Base-by-base conservation (phyloP, 2,329 filamentous ascomycete species). In the Tolypocladium nubicola region DNA sequence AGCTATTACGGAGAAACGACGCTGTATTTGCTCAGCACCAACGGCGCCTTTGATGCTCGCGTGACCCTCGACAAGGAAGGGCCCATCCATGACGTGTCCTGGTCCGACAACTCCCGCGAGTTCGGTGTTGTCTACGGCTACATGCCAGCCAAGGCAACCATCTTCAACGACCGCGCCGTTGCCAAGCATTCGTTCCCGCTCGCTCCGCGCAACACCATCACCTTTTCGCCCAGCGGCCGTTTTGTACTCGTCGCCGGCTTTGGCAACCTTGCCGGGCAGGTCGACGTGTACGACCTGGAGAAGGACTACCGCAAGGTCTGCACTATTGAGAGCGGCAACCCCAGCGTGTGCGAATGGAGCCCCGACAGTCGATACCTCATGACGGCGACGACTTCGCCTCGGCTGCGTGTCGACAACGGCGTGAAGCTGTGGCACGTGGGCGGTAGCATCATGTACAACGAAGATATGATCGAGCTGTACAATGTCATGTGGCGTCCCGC, bases 1-100 rank as follows among this genome's bases (percentile, higher is more conserved):
- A 97, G 90, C 75, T 99, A 99, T 78, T 99, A 99, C 66, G 94
- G 94, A 69, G 94, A 99, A 78, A 97, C 94, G 11, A 97, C 90
- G 62, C 85, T 99, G 69, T 97, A 97, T 76, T 82, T 99, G 64
- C 82, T 99, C 61, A 96, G 90, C 73, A 88, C 91, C 62, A 95
- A 88, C 68, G 93, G 92, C 61, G 85, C 87, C 53, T 95, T 97
- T 67, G 94, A 99, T 73, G 94, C 93, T 58, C 86, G 94, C 65
- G 87, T 99, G 64, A 84, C 88, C 61, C 80, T 97, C 54, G 94
- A 99, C 74, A 97, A 97, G 77, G 93, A 97, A 71, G 94, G 94
- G 0, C 94, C 94, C 6, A 97, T 97, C 66, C 93, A 97, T 73
- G 94, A 99, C 70, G 93, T 99, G 49, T 85, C 89, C n/a, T 99